phyloP scores from a whole-genome alignment of 2,329 filamentous ascomycete genomes.

The Ceratocystiopsis sp. region DNA sequence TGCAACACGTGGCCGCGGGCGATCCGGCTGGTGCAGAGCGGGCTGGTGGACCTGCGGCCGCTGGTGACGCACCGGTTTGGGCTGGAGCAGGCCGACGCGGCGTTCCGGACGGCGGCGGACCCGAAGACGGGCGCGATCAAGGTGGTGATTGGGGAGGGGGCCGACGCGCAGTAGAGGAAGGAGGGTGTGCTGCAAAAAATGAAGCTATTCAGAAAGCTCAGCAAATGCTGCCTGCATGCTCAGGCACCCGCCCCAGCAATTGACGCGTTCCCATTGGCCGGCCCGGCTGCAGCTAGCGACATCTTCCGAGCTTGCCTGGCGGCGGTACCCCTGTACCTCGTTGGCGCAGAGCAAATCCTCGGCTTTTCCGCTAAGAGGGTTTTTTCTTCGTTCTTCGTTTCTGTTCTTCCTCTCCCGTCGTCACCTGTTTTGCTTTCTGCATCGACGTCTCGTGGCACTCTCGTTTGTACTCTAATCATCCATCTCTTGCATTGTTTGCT shows the following conservation, averaged over 20 bases:
- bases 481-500: background rate
- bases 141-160: slow-evolving; percentile 63
- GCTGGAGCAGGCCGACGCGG: slow-evolving; percentile 73
- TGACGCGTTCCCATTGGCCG: slow-evolving; percentile 10
- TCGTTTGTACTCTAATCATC: background rate
- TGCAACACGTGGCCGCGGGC: slow-evolving; percentile 91
- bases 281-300: slow-evolving; percentile 12
- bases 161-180: slow-evolving; percentile 1
- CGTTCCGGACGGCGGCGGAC: slow-evolving; percentile 77
- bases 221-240: background rate
- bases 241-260: slow-evolving; percentile 5
- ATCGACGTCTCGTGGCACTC: background rate
- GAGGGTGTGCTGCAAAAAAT: background rate
- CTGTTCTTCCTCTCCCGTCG: too few species aligned
- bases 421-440: too few species aligned
- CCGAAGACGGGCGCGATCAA: slow-evolving; percentile 93
- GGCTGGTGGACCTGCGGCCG: slow-evolving; percentile 63
- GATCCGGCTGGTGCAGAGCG: slow-evolving; percentile 71
- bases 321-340: background rate
- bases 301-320: slow-evolving; percentile 18
- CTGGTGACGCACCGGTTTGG: slow-evolving; percentile 78
- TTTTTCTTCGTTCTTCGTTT: background rate
- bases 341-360: background rate
- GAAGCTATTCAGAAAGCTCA: too few species aligned
- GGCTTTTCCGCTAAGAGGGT: background rate